phyloP scores from a whole-genome alignment of 768 basidiomycete species.

The Porpolomopsis calyptriformis region DNA sequence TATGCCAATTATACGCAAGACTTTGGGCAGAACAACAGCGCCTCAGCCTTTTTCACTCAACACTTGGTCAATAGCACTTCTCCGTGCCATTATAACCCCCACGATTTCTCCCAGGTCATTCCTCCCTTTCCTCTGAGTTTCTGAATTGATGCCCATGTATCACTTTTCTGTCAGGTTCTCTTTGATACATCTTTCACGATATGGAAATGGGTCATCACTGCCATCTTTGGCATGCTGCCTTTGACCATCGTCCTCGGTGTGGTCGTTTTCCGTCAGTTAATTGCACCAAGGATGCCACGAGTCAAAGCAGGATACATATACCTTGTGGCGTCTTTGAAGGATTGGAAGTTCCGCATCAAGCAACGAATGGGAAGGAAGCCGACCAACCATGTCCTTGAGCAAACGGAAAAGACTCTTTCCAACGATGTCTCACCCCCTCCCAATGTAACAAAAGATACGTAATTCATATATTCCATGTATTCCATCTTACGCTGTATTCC shows the following conservation, averaged over 20 bases:
- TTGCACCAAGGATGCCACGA: too few species aligned
- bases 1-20: constrained; percentile 8
- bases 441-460: too few species aligned
- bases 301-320: too few species aligned
- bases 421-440: too few species aligned
- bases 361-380: too few species aligned
- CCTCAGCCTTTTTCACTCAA: constrained; percentile 6
- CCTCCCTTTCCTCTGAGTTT: neutral
- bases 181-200: constrained; percentile 10
- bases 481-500: too few species aligned
- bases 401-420: too few species aligned
- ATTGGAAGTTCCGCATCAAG: too few species aligned
- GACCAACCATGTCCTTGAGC: too few species aligned
- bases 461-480: too few species aligned
- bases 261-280: too few species aligned
- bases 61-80: constrained; percentile 11
- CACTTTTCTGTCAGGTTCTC: constrained; percentile 1
- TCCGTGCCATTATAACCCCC: constrained; percentile 12
- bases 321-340: too few species aligned
- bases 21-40: constrained; percentile 8
- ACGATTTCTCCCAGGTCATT: constrained; percentile 6
- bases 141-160: neutral
- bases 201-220: constrained; percentile 14
- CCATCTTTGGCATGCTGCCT: constrained; percentile 13
- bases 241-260: neutral